Evolutionary conservation across 2,329 filamentous ascomycete genomes (phyloP).

Genomic region (Aspergillus japonicus): DNA sequence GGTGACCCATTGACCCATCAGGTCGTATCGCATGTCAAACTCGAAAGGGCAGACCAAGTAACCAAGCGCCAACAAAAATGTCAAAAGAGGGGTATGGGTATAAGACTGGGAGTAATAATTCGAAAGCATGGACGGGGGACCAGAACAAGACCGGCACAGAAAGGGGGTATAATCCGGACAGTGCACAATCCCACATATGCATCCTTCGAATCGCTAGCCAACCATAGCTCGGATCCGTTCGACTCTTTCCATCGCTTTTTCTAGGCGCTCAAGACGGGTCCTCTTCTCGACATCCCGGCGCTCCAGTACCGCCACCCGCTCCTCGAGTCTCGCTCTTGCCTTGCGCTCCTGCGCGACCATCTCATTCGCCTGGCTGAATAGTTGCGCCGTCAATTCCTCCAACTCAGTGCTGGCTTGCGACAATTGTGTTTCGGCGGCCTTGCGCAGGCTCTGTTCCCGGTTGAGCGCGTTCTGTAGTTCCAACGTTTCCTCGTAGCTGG

Average conservation of each 20-base stretch:
- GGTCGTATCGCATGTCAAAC: constrained; percentile 18
- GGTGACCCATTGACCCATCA: constrained; percentile 8
- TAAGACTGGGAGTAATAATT: constrained; percentile 9
- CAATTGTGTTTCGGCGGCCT: constrained; percentile 57
- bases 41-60: not conserved
- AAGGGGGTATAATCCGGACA: not conserved
- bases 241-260: constrained; percentile 57
- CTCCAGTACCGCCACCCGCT: constrained; percentile 48
- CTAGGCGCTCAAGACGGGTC: constrained; percentile 54
- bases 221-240: constrained; percentile 59
- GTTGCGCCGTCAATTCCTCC: constrained; percentile 59
- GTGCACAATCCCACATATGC: not conserved
- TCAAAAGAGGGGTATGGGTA: constrained; percentile 3
- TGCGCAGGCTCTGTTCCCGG: constrained; percentile 55
- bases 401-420: constrained; percentile 57
- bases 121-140: constrained; percentile 5
- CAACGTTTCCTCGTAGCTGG: constrained; percentile 27
- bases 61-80: not conserved
- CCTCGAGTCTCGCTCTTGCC: constrained; percentile 54
- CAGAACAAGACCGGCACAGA: constrained; percentile 6
- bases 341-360: constrained; percentile 64
- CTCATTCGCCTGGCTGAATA: constrained; percentile 65
- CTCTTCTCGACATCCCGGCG: constrained; percentile 50
- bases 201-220: constrained; percentile 20
- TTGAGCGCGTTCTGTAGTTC: constrained; percentile 55